Evolutionary conservation across 495 filamentous ascomycete genomes (phyloP), one percentile per base, ranked within the genome.

Genomic region (Cercophora sp.): DNA sequence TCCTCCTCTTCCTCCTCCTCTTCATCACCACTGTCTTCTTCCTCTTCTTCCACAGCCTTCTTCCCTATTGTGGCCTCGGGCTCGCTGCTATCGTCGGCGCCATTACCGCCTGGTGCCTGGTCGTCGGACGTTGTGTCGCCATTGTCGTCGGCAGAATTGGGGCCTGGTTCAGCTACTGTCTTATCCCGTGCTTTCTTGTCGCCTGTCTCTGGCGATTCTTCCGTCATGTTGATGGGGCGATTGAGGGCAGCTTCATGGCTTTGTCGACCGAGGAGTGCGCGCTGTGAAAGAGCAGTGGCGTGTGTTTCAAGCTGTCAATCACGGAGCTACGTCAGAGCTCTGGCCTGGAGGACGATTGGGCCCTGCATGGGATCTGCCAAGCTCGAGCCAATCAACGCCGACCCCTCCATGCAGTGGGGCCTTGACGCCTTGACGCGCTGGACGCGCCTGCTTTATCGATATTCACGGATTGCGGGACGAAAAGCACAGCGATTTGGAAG

Each of bases 1-100:
- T 94, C 89, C 0, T 92, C 88, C 0, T 90, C 87, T 0, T 85
- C 84, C 0, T 84, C 85, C 0, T 85, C 85, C 0, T 79, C 75
- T 0, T 80, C 77, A 39, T 78, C 73, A 0, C 76, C 74, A 0
- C 71, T 75, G 6, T 61, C 66, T 2, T 74, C 65, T 5, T 71
- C 67, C 1, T 62, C 59, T 0, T 67, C 64, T 1, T 62, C 59
- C 0, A 61, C 63, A 4, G 52, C 60, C 11, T 58, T 55, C 0
- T 58, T 62, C 1, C 35, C 29, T 29, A 6, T 40, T 8, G 15
- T 43, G 19, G 22, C 26, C 1, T 40, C 43, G 10, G 55, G 11
- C 23, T 44, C 48, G 34, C 58, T 49, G 13, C 40, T 53, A n/a
- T 36, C 41, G 2, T 40, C 48, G 32, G 24, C 18, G 19, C 37